Conservation (phyloP, 23 red algal species). For the Gracilaria domingensis region DNA sequence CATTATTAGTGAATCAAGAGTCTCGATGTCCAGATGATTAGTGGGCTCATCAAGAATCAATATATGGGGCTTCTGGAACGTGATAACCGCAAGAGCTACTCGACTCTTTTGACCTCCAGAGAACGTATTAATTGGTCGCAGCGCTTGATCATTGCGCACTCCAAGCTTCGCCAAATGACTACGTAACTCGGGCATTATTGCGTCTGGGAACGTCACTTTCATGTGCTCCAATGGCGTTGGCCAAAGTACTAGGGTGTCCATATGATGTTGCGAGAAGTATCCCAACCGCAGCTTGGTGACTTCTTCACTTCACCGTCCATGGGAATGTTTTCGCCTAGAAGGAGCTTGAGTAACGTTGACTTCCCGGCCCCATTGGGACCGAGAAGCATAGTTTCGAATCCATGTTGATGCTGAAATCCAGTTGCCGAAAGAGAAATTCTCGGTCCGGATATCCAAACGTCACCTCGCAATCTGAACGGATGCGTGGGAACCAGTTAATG, state of each 20-base stretch:
- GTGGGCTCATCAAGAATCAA: slow-evolving; percentile 84
- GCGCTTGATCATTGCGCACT: slow-evolving; percentile 78
- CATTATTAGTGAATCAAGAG: slow-evolving; percentile 86
- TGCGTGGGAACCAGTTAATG: slow-evolving; percentile 83
- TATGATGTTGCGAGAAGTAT: slow-evolving; percentile 97
- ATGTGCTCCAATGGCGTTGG: slow-evolving; percentile 93
- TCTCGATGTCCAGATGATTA: slow-evolving; percentile 74
- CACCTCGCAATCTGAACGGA: slow-evolving; percentile 86
- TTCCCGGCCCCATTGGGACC: slow-evolving; percentile 93
- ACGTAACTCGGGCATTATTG: slow-evolving; percentile 71
- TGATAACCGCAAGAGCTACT: slow-evolving; percentile 90
- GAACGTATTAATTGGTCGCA: slow-evolving; percentile 90
- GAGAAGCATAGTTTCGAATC: slow-evolving; percentile 83
- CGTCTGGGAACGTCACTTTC: slow-evolving; percentile 86
- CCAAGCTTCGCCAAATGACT: slow-evolving; percentile 85
- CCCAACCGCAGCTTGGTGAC: slow-evolving; percentile 87
- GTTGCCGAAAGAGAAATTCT: slow-evolving; percentile 55
- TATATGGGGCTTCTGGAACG: slow-evolving; percentile 81
- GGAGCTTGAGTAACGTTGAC: slow-evolving; percentile 92
- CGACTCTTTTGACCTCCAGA: slow-evolving; percentile 95
- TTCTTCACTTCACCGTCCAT: slow-evolving; percentile 77
- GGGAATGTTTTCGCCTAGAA: slow-evolving; percentile 88
- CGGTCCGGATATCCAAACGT: slow-evolving; percentile 76
- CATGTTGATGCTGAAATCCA: slow-evolving; percentile 92
- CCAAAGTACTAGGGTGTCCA: slow-evolving; percentile 91